These are phyloP conservation scores for Psilocybe cubensis DNA, from an alignment of 768 basidiomycete genomes.

Conservation along the genomic window DNA sequence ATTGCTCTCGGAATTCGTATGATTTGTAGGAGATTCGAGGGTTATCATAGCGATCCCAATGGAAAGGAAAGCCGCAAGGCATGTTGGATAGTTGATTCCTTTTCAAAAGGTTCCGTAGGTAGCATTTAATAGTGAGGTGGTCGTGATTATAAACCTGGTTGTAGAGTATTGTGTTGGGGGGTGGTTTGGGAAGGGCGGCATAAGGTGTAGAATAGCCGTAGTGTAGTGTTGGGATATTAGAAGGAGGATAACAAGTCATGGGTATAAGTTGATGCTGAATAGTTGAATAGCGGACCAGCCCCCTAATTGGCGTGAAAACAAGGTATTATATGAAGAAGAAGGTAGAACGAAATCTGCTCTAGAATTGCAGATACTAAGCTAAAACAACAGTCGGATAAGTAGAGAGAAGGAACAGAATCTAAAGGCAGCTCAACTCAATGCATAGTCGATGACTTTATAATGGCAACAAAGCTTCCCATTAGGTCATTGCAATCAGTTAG, in stretches of 20 bases:
- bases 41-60: constrained; percentile 25
- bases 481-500: neutral
- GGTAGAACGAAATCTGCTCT: neutral
- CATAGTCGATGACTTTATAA: constrained; percentile 3
- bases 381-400: neutral
- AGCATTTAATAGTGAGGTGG: constrained; percentile 23
- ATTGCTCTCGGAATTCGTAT: constrained; percentile 39
- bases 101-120: constrained; percentile 34
- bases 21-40: constrained; percentile 30
- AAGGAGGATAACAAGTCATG: constrained; percentile 10
- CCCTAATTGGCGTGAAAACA: neutral
- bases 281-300: neutral
- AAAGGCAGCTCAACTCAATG: neutral
- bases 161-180: constrained; percentile 8
- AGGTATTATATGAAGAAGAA: constrained; percentile 1
- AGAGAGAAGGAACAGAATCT: constrained; percentile 2
- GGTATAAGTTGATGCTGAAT: neutral
- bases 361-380: neutral
- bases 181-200: constrained; percentile 4
- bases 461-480: neutral
- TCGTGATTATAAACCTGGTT: constrained; percentile 14
- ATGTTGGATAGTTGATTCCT: constrained; percentile 31
- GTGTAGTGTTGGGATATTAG: constrained; percentile 14
- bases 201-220: constrained; percentile 9
- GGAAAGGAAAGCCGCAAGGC: constrained; percentile 42